Base-by-base conservation (phyloP, 108 stramenopile genomes). In the Discostella stelligeroides region DNA sequence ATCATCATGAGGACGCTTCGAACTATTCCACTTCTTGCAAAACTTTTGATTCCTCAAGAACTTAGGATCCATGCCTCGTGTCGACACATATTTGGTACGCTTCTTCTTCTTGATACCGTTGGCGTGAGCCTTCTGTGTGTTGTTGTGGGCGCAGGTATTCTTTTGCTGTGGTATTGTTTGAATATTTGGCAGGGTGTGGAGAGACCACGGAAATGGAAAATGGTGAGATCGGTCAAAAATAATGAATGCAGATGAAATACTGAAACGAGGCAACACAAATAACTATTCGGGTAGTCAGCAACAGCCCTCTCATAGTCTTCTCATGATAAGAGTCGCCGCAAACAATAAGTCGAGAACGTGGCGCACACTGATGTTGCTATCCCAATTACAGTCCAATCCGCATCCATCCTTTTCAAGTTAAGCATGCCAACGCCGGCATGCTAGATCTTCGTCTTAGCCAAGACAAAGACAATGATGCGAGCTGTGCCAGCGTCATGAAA, bases 101-200 rank as follows among this genome's bases (percentile, higher is more conserved):
- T 91, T 89, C 74, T 82, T 86, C 89, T 92, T 92, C 82, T 94
- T 94, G 82, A 96, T 96, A 29, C 95, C 95, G 61, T 92, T 93
- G 82, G 86, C 85, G 64, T 93, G 92, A 60, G 92, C 95, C 89
- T 96, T 96, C 84, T 84, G 85, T 47, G 92, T 92, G 62, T 84
- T 87, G 88, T 96, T 96, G 84, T 94, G 93, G 68, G 90, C 91
- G 75, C 92, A 92, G 67, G 92, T 92, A 83, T 96, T 96, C 92
- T 96, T 96, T 89, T 85, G 85, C 93, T 94, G 93, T 87, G 24
- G 56, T n/a, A 18, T 24, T 66, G 30, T 57, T 61, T 58, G 23
- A 29, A 66, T 41, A 47, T n/a, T 23, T 4, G 45, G 5, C 10
- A 5, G 23, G n/a, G n/a, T n/a, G n/a, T n/a, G n/a, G 20, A 47